Base-by-base conservation (phyloP, 1,139 yeast species). In the Yamadazyma atmosphaerica region DNA sequence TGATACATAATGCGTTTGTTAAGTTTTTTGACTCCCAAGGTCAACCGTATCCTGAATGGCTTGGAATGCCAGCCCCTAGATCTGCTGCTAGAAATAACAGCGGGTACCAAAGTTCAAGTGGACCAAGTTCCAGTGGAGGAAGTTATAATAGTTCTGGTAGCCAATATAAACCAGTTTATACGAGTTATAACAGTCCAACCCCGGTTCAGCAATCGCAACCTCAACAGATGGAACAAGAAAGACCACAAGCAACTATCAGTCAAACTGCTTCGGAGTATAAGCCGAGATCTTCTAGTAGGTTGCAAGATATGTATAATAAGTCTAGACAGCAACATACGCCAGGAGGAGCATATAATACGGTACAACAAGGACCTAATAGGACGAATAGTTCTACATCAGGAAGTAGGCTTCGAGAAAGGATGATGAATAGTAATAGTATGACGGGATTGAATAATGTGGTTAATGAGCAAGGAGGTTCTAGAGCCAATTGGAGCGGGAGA, bases 1-100 rank as follows among this genome's bases (percentile, higher is more conserved):
- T 72, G 39, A 61, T 72, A 39, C 77, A 72, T 52, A 63, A 66
- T 45, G 75, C 77, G 3, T 70, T 72, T 46, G 70, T 71, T 28
- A 63, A 61, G 41, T 68, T 65, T 48, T 72, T 55, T 42, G 72
- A 69, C 37, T 32, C 54, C 2, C 54, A 52, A 17, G 53, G 58
- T 21, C 55, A 63, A 37, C 61, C 68, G 9, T 72, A 65, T 41
- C 77, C 77, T 8, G 76, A 69, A 22, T 72, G 77, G 77, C 56
- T 72, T 16, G 77, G 75, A 4, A 71, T 57, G 4, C 51, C 49
- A 11, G 40, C 36, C 28, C 43, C 22, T 12, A 40, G 32, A 26
- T 39, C 35, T 37, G 35, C 27, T 29, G 38, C 16, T 38, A 40
- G 33, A 21, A 7, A 21, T 7, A 21, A n/a, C n/a, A n/a, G n/a